phyloP scores from a whole-genome alignment of 768 basidiomycete genomes.

The Astraeus odoratus region DNA sequence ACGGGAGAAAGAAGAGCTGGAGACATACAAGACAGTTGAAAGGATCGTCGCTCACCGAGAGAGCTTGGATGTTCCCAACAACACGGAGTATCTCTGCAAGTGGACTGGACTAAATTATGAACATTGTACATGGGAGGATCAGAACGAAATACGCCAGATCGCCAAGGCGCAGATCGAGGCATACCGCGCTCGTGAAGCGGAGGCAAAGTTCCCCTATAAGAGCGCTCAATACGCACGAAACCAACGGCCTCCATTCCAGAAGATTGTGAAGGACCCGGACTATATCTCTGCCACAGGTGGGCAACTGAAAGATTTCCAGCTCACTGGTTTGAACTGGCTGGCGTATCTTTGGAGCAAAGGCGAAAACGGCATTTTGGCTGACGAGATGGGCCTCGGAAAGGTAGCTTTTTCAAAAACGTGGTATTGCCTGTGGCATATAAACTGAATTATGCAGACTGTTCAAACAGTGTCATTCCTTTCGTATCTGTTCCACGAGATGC shows the following conservation, averaged over 20 bases:
- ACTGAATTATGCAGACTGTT: conserved; percentile 57
- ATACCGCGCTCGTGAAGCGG: conserved; percentile 69
- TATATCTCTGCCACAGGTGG: conserved; percentile 78
- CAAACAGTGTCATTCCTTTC: conserved; percentile 95
- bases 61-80: conserved; percentile 36
- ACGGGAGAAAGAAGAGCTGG: conserved; percentile 84
- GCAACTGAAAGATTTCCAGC: conserved; percentile 92
- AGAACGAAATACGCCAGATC: conserved; percentile 71
- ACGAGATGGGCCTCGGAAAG: conserved; percentile 99
- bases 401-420: conserved; percentile 26
- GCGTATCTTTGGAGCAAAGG: conserved; percentile 92
- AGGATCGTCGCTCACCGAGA: conserved; percentile 80
- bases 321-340: conserved; percentile 98
- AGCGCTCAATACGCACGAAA: conserved; percentile 60
- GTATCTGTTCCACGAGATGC: conserved; percentile 85
- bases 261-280: conserved; percentile 82
- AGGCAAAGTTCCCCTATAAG: conserved; percentile 81
- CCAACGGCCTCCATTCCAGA: conserved; percentile 70
- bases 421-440: conserved; percentile 4
- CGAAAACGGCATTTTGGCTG: conserved; percentile 94
- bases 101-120: conserved; percentile 93
- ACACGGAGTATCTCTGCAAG: conserved; percentile 91
- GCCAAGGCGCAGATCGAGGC: conserved; percentile 74
- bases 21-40: conserved; percentile 87
- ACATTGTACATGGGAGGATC: conserved; percentile 92